Evolutionary conservation across 2,329 filamentous ascomycete species (phyloP).

Genomic region (Sarocladiaceae sp.): DNA sequence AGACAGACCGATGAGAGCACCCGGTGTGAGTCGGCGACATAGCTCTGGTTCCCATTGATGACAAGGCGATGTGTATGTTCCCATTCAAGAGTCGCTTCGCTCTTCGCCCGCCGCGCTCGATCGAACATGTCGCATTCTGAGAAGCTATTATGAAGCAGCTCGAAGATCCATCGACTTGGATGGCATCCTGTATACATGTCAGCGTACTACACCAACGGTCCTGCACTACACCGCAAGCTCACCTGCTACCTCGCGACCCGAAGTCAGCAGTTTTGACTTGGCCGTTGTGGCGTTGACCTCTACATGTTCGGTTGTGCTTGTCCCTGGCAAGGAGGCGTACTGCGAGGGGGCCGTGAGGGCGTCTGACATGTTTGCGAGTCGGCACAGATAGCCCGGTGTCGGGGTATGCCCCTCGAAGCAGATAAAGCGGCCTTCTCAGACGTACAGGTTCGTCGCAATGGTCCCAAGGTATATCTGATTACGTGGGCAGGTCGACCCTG

Average conservation of each 20-base stretch:
- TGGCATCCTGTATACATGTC: conserved; percentile 26
- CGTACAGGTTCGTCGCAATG: no score
- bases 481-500: no score
- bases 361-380: not conserved
- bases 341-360: not conserved
- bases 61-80: conserved; percentile 31
- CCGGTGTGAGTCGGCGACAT: conserved; percentile 19
- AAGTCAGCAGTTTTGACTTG: not conserved
- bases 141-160: conserved; percentile 33
- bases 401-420: no score
- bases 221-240: not conserved
- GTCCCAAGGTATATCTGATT: no score
- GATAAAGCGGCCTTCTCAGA: no score
- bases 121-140: conserved; percentile 31
- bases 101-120: conserved; percentile 24
- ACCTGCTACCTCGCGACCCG: conserved; percentile 4
- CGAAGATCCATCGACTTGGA: conserved; percentile 37
- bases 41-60: conserved; percentile 36
- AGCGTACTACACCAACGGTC: not conserved
- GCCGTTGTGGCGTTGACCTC: not conserved
- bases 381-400: no score
- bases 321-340: not conserved
- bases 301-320: not conserved
- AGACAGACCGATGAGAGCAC: conserved; percentile 34
- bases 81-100: conserved; percentile 27